A percentile compares a stretch with the other conserved stretches of the same genome.
phyloP scores from a whole-genome alignment of 192 early-diverging fungal genomes.

The Chytriomyces sp. region DNA sequence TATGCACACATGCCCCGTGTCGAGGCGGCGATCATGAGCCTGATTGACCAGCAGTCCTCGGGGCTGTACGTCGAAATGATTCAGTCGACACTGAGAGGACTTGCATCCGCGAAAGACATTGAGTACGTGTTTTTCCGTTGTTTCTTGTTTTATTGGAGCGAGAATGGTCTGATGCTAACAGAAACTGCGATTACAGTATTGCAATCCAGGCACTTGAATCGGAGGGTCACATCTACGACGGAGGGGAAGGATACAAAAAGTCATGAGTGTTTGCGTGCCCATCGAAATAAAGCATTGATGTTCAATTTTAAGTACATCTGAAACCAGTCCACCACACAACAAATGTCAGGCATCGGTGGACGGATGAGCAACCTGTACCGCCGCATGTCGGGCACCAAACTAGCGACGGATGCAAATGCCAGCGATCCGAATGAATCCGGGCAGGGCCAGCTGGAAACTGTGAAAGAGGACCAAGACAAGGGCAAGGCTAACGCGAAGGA shows the following conservation, averaged over 20 bases:
- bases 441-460: too few relatives aligned
- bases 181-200: not conserved
- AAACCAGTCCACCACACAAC: too few relatives aligned
- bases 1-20: constrained; percentile 20
- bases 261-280: not conserved
- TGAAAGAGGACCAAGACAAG: too few relatives aligned
- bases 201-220: constrained; percentile 13
- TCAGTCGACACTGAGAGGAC: constrained; percentile 4
- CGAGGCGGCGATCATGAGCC: constrained; percentile 5
- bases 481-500: not conserved
- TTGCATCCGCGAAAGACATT: constrained; percentile 10
- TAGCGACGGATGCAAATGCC: too few relatives aligned
- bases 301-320: too few relatives aligned
- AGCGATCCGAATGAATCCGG: too few relatives aligned
- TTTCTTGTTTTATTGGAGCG: too few relatives aligned
- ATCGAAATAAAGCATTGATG: too few relatives aligned
- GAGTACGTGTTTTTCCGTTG: not conserved
- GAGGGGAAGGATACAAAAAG: constrained; percentile 10
- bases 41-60: constrained; percentile 7
- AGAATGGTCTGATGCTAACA: too few relatives aligned
- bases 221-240: constrained; percentile 24
- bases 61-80: not conserved
- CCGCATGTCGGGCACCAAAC: too few relatives aligned
- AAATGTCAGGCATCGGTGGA: too few relatives aligned
- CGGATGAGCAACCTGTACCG: too few relatives aligned